These are phyloP conservation scores for Hypholoma fasciculare DNA, from an alignment of 768 basidiomycete genomes.

Conservation along the genomic window DNA sequence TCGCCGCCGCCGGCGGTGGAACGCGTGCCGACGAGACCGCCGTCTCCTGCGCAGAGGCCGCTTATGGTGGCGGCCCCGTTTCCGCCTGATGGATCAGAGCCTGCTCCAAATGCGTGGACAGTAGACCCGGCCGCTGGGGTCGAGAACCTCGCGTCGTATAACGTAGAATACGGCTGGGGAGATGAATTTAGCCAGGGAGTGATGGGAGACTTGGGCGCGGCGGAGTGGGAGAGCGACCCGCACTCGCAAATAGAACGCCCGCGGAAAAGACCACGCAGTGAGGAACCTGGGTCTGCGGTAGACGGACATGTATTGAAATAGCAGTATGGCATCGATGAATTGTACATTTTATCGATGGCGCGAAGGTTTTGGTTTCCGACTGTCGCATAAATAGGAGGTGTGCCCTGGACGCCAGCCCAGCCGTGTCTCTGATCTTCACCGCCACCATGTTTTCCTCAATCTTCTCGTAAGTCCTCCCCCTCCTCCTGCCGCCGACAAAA, in stretches of 20 bases:
- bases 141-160: slow-evolving; percentile 14
- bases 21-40: not conserved
- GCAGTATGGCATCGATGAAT: not conserved
- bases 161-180: slow-evolving; percentile 17
- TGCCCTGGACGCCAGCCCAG: slow-evolving; percentile 6
- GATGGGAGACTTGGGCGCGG: slow-evolving; percentile 9
- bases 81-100: slow-evolving; percentile 6
- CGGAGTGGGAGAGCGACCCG: slow-evolving; percentile 13
- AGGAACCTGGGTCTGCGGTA: slow-evolving; percentile 12
- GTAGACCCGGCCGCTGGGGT: slow-evolving; percentile 9
- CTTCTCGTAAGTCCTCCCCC: slow-evolving; percentile 65
- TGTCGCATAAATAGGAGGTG: slow-evolving; percentile 17
- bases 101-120: slow-evolving; percentile 10
- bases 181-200: slow-evolving; percentile 15
- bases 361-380: slow-evolving; percentile 6
- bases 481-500: slow-evolving; percentile 6
- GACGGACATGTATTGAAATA: not conserved
- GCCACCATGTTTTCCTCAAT: slow-evolving; percentile 74
- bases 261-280: slow-evolving; percentile 33
- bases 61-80: not conserved
- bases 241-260: slow-evolving; percentile 16
- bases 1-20: slow-evolving; percentile 10
- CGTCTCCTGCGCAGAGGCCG: not conserved
- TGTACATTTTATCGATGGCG: slow-evolving; percentile 2
- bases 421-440: slow-evolving; percentile 12